A percentile compares a stretch with the other conserved stretches of the same genome.
Conservation (phyloP, 768 basidiomycete genomes). For the Termitomyces sp. region DNA sequence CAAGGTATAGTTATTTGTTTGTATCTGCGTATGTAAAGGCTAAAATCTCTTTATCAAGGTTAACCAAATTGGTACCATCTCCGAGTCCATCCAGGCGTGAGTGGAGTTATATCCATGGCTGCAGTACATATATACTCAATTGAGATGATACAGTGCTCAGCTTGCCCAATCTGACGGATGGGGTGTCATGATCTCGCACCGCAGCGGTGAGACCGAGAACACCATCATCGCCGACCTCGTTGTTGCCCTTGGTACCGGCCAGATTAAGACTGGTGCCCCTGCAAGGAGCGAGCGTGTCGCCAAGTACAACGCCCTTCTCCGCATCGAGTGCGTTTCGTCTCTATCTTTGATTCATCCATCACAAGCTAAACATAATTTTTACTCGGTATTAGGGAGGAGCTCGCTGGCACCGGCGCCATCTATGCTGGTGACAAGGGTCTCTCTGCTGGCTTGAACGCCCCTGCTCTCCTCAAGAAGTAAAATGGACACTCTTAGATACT, state of each 20-base stretch:
- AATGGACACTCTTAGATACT: slow-evolving; percentile 13
- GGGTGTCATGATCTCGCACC: slow-evolving; percentile 99
- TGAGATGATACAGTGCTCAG: slow-evolving; percentile 64
- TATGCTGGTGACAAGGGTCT: slow-evolving; percentile 82
- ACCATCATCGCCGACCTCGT: slow-evolving; percentile 94
- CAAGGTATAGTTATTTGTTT: slow-evolving; percentile 52
- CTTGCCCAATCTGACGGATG: slow-evolving; percentile 94
- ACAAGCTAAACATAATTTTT: slow-evolving; percentile 10
- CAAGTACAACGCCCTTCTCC: slow-evolving; percentile 88
- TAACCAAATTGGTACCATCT: slow-evolving; percentile 99
- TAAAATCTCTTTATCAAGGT: slow-evolving; percentile 43
- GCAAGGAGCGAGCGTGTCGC: slow-evolving; percentile 95
- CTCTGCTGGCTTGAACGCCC: slow-evolving; percentile 71
- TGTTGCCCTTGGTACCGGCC: slow-evolving; percentile 88
- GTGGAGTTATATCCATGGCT: slow-evolving; percentile 30
- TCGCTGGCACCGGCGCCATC: slow-evolving; percentile 56
- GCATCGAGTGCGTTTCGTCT: slow-evolving; percentile 71
- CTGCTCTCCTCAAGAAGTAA: slow-evolving; percentile 71
- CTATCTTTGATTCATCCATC: background rate
- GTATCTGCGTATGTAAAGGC: background rate
- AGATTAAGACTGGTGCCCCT: slow-evolving; percentile 99
- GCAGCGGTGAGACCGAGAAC: slow-evolving; percentile 97
- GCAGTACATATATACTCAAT: background rate
- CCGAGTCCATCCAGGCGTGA: slow-evolving; percentile 97
- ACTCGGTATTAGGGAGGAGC: slow-evolving; percentile 63